Conservation (phyloP, 768 basidiomycete genomes). For the Polyporus arcularius region DNA sequence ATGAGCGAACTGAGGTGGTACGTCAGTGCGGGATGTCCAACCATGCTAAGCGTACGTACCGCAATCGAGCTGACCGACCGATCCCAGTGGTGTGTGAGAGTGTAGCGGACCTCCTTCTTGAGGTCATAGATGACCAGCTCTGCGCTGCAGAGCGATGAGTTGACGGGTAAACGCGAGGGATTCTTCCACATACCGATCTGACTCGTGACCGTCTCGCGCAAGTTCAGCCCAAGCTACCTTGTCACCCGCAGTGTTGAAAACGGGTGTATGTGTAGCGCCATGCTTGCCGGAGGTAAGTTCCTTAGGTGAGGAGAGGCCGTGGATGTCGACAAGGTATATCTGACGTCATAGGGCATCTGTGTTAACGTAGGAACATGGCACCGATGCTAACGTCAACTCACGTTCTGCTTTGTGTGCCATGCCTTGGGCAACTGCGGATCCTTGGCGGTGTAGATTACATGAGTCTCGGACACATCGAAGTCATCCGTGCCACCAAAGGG, state of each 20-base stretch:
- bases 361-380: neutral
- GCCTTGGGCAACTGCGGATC: constrained; percentile 77
- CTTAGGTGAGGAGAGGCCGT: constrained; percentile 47
- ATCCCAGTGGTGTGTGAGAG: constrained; percentile 84
- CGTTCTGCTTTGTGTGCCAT: constrained; percentile 89
- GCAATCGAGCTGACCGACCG: constrained; percentile 65
- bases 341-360: constrained; percentile 26
- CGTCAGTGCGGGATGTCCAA: neutral
- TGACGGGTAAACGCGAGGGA: neutral
- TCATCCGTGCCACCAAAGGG: constrained; percentile 86
- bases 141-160: constrained; percentile 42
- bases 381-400: constrained; percentile 31
- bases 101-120: constrained; percentile 61
- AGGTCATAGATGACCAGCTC: constrained; percentile 84
- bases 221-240: constrained; percentile 90
- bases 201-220: constrained; percentile 85
- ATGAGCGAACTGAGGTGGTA: constrained; percentile 63
- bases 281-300: constrained; percentile 84
- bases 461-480: constrained; percentile 68
- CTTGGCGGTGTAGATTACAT: constrained; percentile 84
- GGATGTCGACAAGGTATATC: constrained; percentile 71
- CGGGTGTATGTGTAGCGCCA: constrained; percentile 78
- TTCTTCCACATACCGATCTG: constrained; percentile 58
- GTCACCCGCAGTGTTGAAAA: constrained; percentile 63
- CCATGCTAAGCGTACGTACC: constrained; percentile 39